A percentile compares a stretch with the other conserved stretches of the same genome.
Evolutionary conservation across 768 basidiomycete genomes (phyloP).

Genomic region (Naematelia aurantialba): DNA sequence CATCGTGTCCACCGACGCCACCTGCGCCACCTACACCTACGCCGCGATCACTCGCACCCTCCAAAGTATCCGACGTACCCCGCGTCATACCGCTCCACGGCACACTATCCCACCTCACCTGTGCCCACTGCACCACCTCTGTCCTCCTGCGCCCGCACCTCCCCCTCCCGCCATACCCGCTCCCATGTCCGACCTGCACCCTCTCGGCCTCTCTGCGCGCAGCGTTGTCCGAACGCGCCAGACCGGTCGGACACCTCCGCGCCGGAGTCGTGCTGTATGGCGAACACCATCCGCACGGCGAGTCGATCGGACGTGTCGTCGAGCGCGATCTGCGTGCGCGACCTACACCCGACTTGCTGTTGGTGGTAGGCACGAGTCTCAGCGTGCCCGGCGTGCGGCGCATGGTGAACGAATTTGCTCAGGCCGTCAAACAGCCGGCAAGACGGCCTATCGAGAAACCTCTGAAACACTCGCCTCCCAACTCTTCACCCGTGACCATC

Average conservation of each 20-base stretch:
- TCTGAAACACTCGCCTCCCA: too few relatives aligned
- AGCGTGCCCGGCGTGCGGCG: slow-evolving; percentile 86
- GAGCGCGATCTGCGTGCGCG: slow-evolving; percentile 64
- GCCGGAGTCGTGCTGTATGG: slow-evolving; percentile 89
- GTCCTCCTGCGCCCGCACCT: slow-evolving; percentile 65
- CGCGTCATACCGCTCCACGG: slow-evolving; percentile 88
- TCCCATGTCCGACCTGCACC: slow-evolving; percentile 75
- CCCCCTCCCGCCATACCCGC: slow-evolving; percentile 60
- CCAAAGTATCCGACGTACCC: slow-evolving; percentile 50
- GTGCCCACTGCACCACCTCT: slow-evolving; percentile 72
- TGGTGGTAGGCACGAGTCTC: slow-evolving; percentile 87
- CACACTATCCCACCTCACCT: slow-evolving; percentile 72
- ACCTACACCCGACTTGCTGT: slow-evolving; percentile 68
- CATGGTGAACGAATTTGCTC: slow-evolving; percentile 75
- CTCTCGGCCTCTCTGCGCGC: slow-evolving; percentile 66
- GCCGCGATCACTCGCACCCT: not conserved
- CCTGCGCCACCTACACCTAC: not conserved
- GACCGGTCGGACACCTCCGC: slow-evolving; percentile 74
- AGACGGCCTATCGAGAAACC: too few relatives aligned
- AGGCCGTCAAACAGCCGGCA: too few relatives aligned
- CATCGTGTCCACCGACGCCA: not conserved
- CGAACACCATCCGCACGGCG: slow-evolving; percentile 75
- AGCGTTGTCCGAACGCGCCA: slow-evolving; percentile 69
- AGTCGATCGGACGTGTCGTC: slow-evolving; percentile 80
- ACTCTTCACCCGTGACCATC: too few relatives aligned